Evolutionary conservation across 1,284 basidiomycete genomes (phyloP), one percentile per base, ranked within the genome.

Genomic region (Austroboletus novae-zelandiae): DNA sequence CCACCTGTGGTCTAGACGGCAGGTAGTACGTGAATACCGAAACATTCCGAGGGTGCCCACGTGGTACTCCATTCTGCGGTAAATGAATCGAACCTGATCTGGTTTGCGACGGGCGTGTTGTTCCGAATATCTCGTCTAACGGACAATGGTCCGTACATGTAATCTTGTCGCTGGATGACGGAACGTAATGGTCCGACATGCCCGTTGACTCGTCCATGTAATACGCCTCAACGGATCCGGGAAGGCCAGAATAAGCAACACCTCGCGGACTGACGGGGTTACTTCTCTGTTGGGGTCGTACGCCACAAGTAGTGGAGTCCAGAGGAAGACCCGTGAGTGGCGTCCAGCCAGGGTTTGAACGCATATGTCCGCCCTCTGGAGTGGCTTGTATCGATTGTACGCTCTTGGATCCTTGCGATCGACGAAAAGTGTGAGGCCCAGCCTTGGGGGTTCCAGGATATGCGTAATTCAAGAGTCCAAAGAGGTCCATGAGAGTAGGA

Each of bases 91-190:
- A 41, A 44, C 31, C 29, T 14, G 51, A 42, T 39, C 35, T 50
- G 35, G 48, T 9, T n/a, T 32, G 50, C 10, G 50, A 31, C 45
- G n/a, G 40, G 7, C 29, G n/a, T 2, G 45, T 42, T 2, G 44
- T 37, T 13, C 48, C 60, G 39, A 66, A 66, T 27, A 63, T 63
- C 10, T 63, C 57, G 29, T 63, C 64, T 6, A 63, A 54, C 14
- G 62, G 61, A 11, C 61, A 56, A 51, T 63, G 61, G 30, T 63
- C 54, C 29, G 60, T 47, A 34, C 62, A 65, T 29, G 61, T 66
- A 40, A 63, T 59, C 50, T 49, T 63, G 62, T 63, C 61, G 43
- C 51, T 61, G 14, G 61, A 63, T 29, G 64, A 66, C 9, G 64
- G 61, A 37, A 63, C 45, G 20, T 66, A 63, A 45, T 57, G 62